A percentile compares a stretch with the other conserved stretches of the same genome.
Conservation (phyloP, 768 basidiomycete genomes). For the Collybia sp. region DNA sequence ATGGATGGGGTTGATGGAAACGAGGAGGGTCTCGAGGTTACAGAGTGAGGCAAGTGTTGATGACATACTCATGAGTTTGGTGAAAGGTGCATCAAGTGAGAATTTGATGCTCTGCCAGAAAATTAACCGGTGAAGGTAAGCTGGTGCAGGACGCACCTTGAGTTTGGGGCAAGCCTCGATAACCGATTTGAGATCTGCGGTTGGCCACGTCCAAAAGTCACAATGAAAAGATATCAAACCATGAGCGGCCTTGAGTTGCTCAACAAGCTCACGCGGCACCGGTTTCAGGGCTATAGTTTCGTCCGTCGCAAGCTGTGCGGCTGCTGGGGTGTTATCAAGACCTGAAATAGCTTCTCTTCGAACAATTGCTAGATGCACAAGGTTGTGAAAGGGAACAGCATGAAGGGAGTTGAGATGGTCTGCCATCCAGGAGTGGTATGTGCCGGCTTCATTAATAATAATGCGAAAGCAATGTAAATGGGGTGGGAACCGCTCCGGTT, state of each 20-base stretch:
- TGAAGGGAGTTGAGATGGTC: constrained; percentile 31
- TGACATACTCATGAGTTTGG: constrained; percentile 26
- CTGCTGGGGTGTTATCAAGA: neutral
- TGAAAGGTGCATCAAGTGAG: constrained; percentile 29
- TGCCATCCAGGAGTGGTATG: constrained; percentile 33
- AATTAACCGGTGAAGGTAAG: constrained; percentile 4
- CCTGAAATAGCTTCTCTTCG: constrained; percentile 5
- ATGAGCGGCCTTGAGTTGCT: constrained; percentile 16
- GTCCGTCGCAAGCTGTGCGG: neutral
- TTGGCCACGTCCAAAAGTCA: constrained; percentile 33
- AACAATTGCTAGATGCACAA: constrained; percentile 20
- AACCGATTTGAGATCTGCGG: constrained; percentile 24
- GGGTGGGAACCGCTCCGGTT: constrained; percentile 18
- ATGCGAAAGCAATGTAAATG: constrained; percentile 21
- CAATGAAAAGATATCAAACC: constrained; percentile 24
- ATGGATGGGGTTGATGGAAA: constrained; percentile 23
- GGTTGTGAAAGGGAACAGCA: constrained; percentile 18
- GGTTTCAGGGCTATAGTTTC: neutral
- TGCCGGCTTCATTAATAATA: constrained; percentile 23
- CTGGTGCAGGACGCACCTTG: constrained; percentile 16
- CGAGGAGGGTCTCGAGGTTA: constrained; percentile 21
- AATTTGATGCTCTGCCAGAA: constrained; percentile 19
- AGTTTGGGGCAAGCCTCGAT: constrained; percentile 27
- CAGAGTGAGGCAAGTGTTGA: constrained; percentile 23
- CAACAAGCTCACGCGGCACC: constrained; percentile 22